phyloP scores from a whole-genome alignment of 805 yeast species.

The Candida silvicultrix region DNA sequence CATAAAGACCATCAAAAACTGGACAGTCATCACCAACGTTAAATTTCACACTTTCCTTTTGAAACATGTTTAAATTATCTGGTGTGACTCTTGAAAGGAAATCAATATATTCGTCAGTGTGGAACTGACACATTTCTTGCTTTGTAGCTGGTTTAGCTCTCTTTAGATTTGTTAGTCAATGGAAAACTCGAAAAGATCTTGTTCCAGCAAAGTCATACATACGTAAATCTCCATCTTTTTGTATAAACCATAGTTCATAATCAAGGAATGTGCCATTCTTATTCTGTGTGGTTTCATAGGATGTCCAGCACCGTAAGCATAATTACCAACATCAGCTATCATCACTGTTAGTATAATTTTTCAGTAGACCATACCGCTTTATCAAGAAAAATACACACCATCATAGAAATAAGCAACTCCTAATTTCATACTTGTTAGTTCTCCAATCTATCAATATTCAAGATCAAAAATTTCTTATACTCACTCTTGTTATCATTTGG shows the following conservation, averaged over 20 bases:
- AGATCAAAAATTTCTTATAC: constrained; percentile 11
- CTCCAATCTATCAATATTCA: neutral
- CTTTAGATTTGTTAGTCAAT: constrained; percentile 13
- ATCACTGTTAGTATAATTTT: constrained; percentile 14
- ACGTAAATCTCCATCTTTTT: constrained; percentile 92
- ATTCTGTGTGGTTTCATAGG: constrained; percentile 99
- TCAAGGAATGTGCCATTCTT: constrained; percentile 95
- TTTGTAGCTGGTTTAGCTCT: constrained; percentile 97
- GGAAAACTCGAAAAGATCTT: too few species aligned
- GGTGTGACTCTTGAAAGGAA: constrained; percentile 88
- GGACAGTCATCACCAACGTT: constrained; percentile 96
- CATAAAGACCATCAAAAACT: constrained; percentile 72
- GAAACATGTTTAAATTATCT: constrained; percentile 80
- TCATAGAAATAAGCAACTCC: constrained; percentile 74
- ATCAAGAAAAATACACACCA: too few species aligned
- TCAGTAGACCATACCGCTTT: too few species aligned
- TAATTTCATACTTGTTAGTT: constrained; percentile 10
- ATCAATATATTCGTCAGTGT: constrained; percentile 95
- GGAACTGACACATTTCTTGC: constrained; percentile 97
- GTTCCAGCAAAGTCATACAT: too few species aligned
- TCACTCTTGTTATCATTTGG: constrained; percentile 44
- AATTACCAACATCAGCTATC: constrained; percentile 88
- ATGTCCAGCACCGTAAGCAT: constrained; percentile 97
- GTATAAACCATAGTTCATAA: constrained; percentile 95
- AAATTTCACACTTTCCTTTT: constrained; percentile 84